Evolutionary conservation across 2,329 filamentous ascomycete genomes (phyloP), one percentile per base, ranked within the genome.

Genomic region (Torrubiellomyces zombiae): DNA sequence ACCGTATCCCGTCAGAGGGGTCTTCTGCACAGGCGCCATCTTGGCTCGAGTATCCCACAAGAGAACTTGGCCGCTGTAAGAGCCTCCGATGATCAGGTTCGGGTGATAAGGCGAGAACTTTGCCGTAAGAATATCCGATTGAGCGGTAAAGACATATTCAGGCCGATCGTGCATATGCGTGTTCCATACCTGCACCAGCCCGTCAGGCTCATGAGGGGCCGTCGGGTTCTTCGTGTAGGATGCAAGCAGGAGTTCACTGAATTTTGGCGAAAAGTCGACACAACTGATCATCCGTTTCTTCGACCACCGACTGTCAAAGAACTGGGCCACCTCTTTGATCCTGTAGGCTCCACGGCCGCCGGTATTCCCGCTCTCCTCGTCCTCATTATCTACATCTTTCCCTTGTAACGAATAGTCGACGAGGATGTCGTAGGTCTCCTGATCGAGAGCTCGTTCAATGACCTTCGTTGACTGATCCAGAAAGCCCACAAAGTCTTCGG

Each of bases 101-200:
- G 86, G 86, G 48, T 98, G 89, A 46, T 94, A 94, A 0, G 89
- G 89, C n/a, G 89, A 95, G 54, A 98, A 98, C 38, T 89, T 91
- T 35, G 89, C 89, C 1, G 85, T 80, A 9, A 98, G 65, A 26
- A 98, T 82, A 51, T 98, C 89, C 21, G 85, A 94, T 32, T 91
- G 86, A 7, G 86, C 85, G 41, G 93, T 85, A 49, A 98, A 94
- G 29, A 92, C 75, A 51, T 93, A 95, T 59, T 98, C 89, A 1
- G 89, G 83, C 16, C 89, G 73, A 38, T 89, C 81, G 39, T 91
- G 85, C 48, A 95, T 75, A 50, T 95, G 85, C 43, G 83, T 66
- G 45, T 94, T 98, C 91, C 91, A 98, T 17, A 98, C 76, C 48
- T 94, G 85, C 16, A 98, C 75, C 21, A 98, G 65, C 14, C 89